Evolutionary conservation across 2,329 filamentous ascomycete species (phyloP).

Genomic region (Alternaria brassicae): DNA sequence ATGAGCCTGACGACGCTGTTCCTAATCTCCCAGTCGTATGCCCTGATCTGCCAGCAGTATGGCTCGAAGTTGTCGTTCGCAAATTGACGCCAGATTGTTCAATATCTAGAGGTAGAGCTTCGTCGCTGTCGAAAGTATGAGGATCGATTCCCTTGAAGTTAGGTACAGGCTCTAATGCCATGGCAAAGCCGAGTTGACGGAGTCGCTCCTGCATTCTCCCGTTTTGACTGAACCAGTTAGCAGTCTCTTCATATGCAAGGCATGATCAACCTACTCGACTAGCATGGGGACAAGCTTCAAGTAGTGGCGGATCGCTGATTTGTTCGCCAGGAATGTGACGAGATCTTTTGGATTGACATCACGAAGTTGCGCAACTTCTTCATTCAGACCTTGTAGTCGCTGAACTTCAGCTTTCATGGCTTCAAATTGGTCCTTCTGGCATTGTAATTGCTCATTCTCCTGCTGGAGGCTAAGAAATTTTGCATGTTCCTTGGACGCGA

Average conservation of each 20-base stretch:
- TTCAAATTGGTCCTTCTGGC: constrained; percentile 16
- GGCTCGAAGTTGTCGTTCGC: constrained; percentile 32
- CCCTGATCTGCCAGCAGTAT: constrained; percentile 33
- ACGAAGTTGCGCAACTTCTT: constrained; percentile 28
- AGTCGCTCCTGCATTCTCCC: constrained; percentile 39
- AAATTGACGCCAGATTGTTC: neutral
- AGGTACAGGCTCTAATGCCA: constrained; percentile 37
- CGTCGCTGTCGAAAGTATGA: constrained; percentile 19
- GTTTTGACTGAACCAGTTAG: constrained; percentile 40
- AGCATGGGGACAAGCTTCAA: constrained; percentile 37
- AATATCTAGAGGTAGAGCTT: constrained; percentile 2
- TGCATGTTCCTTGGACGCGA: constrained; percentile 46
- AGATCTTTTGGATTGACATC: constrained; percentile 29
- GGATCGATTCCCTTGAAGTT: constrained; percentile 23
- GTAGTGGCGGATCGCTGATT: constrained; percentile 38
- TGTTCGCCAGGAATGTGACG: constrained; percentile 27
- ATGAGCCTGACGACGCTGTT: constrained; percentile 14
- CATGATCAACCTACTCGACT: constrained; percentile 30
- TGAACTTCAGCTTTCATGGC: constrained; percentile 22
- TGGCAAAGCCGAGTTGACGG: constrained; percentile 36
- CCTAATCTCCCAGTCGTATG: constrained; percentile 18
- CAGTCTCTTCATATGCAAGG: neutral
- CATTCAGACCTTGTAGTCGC: constrained; percentile 27
- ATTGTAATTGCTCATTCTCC: constrained; percentile 27
- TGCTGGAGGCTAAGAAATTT: constrained; percentile 37